Evolutionary conservation across 1,139 yeast genomes (phyloP).

Genomic region (Kazachstania sp.): DNA sequence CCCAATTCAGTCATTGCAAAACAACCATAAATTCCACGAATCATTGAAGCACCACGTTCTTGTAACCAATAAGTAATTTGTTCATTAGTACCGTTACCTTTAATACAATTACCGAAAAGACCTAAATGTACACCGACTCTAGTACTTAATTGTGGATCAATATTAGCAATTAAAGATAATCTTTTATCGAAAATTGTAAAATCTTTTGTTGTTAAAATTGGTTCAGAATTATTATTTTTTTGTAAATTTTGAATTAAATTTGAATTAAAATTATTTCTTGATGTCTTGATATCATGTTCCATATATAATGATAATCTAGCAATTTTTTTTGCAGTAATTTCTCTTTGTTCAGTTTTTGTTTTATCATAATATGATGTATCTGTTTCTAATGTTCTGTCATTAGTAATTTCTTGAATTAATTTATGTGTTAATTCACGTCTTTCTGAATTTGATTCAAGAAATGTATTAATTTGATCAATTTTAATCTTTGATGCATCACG

Average conservation of each 20-base stretch:
- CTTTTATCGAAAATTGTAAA: constrained; percentile 37
- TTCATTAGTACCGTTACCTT: constrained; percentile 61
- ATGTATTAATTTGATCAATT: constrained; percentile 42
- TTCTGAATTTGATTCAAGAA: constrained; percentile 47
- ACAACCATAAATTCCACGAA: constrained; percentile 74
- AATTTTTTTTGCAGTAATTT: constrained; percentile 44
- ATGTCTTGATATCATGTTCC: constrained; percentile 35
- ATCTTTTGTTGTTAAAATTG: constrained; percentile 23
- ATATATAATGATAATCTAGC: constrained; percentile 43
- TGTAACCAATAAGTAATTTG: constrained; percentile 62
- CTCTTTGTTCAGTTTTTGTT: constrained; percentile 43
- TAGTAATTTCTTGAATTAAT: constrained; percentile 40
- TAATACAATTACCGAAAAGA: constrained; percentile 57
- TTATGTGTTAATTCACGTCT: constrained; percentile 42
- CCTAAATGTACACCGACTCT: constrained; percentile 67
- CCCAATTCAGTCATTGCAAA: constrained; percentile 93
- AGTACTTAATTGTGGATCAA: constrained; percentile 57
- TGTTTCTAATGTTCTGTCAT: constrained; percentile 48
- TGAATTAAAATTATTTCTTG: constrained; percentile 16
- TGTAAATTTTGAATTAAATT: constrained; percentile 25
- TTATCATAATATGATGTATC: constrained; percentile 46
- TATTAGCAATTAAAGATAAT: constrained; percentile 35
- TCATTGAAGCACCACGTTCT: constrained; percentile 57
- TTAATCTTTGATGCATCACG: constrained; percentile 41
- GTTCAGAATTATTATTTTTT: constrained; percentile 10